Evolutionary conservation across 371 early-diverging fungal species (phyloP), one percentile per base, ranked within the genome.

Genomic region (Neoconidiobolus thromboides): DNA sequence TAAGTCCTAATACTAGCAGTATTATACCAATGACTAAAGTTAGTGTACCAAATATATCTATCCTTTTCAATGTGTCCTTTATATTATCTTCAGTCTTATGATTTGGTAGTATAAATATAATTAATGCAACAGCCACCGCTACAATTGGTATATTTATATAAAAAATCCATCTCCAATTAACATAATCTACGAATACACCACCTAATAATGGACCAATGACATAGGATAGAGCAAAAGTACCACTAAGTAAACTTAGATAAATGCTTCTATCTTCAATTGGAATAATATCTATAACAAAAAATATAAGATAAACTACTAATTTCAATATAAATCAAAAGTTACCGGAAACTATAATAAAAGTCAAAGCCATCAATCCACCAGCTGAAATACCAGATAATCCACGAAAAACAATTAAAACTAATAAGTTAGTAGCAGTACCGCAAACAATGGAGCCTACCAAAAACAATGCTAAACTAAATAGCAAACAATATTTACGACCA

Each of bases 351-450:
- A 87, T 79, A 48, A 86, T 77, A 55, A 87, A 69, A 14, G 74
- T 75, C 63, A 86, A 67, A 7, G 79, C 69, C 40, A 82, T 69
- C 9, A 89, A 67, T 1, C 90, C 88, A 14, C 82, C 83, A 38
- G 87, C 90, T 44, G 93, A 92, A 43, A 85, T 62, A 14, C 89
- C 89, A 6, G 86, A 76, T 36, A 87, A 62, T 2, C 80, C 85
- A 52, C 91, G 77, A 6, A 80, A 82, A 26, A 77, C 65, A 26
- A 89, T 91, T 12, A 94, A 72, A 64, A 67, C 63, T 15, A 51
- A 63, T 63, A 80, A 64, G 40, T 68, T 69, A 5, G 61, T 69
- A 0, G 83, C 74, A 58, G 76, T 70, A 55, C 80, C 83, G 41
- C 81, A 76, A 51, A 76, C 56, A 7, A 71, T 64, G 3, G 78